These are phyloP conservation scores for Sanghuangporus weigelae DNA, from an alignment of 1,284 basidiomycete genomes.

Conservation along the genomic window DNA sequence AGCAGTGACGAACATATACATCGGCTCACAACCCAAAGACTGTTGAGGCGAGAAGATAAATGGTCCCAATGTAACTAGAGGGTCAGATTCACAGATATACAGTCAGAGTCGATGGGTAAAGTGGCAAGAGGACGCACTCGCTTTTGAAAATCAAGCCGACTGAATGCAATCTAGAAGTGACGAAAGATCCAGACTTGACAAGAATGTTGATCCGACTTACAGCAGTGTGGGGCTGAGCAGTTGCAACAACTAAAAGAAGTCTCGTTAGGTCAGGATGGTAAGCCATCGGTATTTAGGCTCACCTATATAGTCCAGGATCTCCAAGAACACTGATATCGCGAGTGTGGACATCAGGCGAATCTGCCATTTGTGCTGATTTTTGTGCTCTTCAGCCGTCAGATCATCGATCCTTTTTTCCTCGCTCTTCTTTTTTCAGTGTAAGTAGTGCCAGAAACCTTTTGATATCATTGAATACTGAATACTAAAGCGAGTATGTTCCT, in stretches of 20 bases:
- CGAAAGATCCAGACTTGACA: background rate
- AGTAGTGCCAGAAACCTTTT: background rate
- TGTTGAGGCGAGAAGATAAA: slow-evolving; percentile 39
- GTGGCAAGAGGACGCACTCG: slow-evolving; percentile 20
- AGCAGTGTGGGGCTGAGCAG: slow-evolving; percentile 45
- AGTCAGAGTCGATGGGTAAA: slow-evolving; percentile 15
- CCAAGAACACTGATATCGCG: slow-evolving; percentile 21
- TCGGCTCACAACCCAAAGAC: slow-evolving; percentile 47
- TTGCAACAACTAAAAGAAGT: slow-evolving; percentile 40
- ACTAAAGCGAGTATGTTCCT: too few relatives aligned
- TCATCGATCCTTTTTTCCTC: background rate
- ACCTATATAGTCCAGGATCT: slow-evolving; percentile 25
- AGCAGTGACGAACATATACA: slow-evolving; percentile 41
- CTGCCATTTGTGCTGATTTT: background rate
- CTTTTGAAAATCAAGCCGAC: slow-evolving; percentile 41
- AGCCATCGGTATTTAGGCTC: background rate
- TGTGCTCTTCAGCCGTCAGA: background rate
- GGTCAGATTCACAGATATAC: background rate
- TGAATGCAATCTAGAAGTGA: slow-evolving; percentile 35
- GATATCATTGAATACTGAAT: background rate
- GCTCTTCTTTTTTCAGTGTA: background rate
- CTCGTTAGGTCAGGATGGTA: background rate
- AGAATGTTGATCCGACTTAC: slow-evolving; percentile 23
- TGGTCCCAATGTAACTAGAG: slow-evolving; percentile 35
- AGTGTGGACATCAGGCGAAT: slow-evolving; percentile 17